A percentile compares a stretch with the other conserved stretches of the same genome.
These are phyloP conservation scores for Periconia sp. DNA, from an alignment of 2,329 filamentous ascomycete species.

Conservation along the genomic window DNA sequence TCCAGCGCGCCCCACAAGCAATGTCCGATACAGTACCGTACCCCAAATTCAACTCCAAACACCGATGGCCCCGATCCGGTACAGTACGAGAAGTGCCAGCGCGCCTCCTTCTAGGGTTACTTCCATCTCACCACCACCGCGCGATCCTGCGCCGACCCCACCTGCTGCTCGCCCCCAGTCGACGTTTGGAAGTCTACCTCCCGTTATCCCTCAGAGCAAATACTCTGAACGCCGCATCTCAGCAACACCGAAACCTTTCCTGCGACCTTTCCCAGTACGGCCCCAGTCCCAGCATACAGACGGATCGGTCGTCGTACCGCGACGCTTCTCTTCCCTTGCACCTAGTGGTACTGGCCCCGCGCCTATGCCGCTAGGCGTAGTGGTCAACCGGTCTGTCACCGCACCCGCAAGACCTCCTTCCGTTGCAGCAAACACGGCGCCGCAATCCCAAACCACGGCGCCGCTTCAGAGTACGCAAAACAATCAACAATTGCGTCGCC, in stretches of 20 bases:
- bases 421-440: conserved; percentile 15
- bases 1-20: conserved; percentile 6
- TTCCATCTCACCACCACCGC: conserved; percentile 36
- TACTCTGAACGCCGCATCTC: conserved; percentile 31
- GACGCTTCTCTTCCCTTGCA: conserved; percentile 38
- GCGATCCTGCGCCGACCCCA: conserved; percentile 29
- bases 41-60: conserved; percentile 16
- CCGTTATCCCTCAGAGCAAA: conserved; percentile 7
- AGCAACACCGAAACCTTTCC: conserved; percentile 42
- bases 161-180: conserved; percentile 35
- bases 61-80: conserved; percentile 29
- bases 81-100: conserved; percentile 30
- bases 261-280: conserved; percentile 44
- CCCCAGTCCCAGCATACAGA: conserved; percentile 38
- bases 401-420: conserved; percentile 28
- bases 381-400: conserved; percentile 40
- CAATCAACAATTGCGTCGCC: conserved; percentile 47
- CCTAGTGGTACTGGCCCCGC: conserved; percentile 24
- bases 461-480: too few relatives aligned
- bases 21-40: conserved; percentile 10
- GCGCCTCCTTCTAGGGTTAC: conserved; percentile 29
- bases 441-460: conserved; percentile 17
- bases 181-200: conserved; percentile 21
- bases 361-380: conserved; percentile 31
- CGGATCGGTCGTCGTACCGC: conserved; percentile 29